Percentiles rank a stretch among this genome's conserved stretches.
phyloP scores from a whole-genome alignment of 257 asterid species.

The Solanum sejunctum region DNA sequence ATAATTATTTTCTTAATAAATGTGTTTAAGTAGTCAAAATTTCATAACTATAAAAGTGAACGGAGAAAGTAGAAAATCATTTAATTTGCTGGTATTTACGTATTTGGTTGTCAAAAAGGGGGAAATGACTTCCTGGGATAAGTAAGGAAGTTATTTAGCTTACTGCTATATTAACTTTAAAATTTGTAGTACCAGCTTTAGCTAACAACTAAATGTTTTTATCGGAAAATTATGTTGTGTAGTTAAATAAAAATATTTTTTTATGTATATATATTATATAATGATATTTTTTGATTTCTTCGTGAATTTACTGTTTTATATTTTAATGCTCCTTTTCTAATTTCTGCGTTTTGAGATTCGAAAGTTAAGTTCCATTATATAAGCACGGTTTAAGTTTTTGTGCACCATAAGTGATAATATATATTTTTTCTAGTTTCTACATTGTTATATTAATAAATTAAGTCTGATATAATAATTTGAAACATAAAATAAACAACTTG shows the following conservation, averaged over 20 bases:
- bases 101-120: neutral
- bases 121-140: neutral
- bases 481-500: neutral
- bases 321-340: too few species aligned
- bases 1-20: too few species aligned
- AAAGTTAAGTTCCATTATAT: slow-evolving; percentile 15
- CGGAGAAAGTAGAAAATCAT: neutral
- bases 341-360: too few species aligned
- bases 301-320: too few species aligned
- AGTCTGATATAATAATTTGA: neutral
- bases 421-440: neutral
- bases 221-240: too few species aligned
- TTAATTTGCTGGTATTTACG: neutral
- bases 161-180: neutral
- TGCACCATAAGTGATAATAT: neutral
- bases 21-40: too few species aligned
- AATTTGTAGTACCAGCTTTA: neutral
- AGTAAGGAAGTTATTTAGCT: neutral
- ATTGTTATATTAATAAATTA: neutral
- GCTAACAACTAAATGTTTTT: neutral
- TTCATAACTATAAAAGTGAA: too few species aligned
- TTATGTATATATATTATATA: too few species aligned
- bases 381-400: neutral
- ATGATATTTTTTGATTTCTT: too few species aligned
- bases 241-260: too few species aligned